phyloP scores from a whole-genome alignment of 257 asterid genomes.

The Lycium ferocissimum region DNA sequence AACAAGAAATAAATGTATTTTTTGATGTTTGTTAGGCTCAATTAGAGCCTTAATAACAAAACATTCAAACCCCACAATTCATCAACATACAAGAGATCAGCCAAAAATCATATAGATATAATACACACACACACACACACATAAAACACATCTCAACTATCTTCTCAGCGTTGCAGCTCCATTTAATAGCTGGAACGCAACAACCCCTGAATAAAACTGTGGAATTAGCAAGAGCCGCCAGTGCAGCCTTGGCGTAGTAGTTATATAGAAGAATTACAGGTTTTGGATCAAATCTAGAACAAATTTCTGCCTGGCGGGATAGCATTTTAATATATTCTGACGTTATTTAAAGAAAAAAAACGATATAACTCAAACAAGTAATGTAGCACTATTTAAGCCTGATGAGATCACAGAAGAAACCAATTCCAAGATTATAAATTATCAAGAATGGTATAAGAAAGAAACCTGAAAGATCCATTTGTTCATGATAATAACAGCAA shows the following conservation, averaged over 20 bases:
- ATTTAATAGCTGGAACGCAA: not conserved
- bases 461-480: constrained; percentile 56
- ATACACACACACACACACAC: not conserved
- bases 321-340: not conserved
- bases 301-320: not conserved
- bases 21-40: constrained; percentile 7
- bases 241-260: not conserved
- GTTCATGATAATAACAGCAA: constrained; percentile 55
- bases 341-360: too few relatives aligned
- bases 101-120: not conserved
- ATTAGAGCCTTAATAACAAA: not conserved
- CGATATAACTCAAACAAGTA: not conserved
- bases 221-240: not conserved
- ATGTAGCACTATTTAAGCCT: not conserved
- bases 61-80: not conserved
- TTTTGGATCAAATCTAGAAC: not conserved
- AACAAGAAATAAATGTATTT: not conserved
- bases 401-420: not conserved
- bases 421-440: not conserved
- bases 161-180: not conserved
- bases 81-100: not conserved
- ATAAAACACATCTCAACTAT: not conserved
- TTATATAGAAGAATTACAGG: not conserved
- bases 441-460: not conserved
- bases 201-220: not conserved